These are phyloP conservation scores for Mycena epipterygia DNA, from an alignment of 768 basidiomycete species.

Conservation along the genomic window DNA sequence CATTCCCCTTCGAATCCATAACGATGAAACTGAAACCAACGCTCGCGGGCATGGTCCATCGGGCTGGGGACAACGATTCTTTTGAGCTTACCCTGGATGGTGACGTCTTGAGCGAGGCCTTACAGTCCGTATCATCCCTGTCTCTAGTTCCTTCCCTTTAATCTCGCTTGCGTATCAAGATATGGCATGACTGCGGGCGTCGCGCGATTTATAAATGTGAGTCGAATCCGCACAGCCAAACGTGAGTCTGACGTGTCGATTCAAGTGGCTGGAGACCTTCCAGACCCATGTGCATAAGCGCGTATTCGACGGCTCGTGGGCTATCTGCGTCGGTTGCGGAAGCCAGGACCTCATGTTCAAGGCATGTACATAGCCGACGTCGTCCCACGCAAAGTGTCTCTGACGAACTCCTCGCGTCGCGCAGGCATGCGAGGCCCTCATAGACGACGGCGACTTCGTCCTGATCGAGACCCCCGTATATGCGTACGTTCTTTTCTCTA, in stretches of 20 bases:
- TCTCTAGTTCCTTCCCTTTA: background rate
- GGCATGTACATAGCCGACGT: conserved; percentile 28
- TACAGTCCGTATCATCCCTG: conserved; percentile 47
- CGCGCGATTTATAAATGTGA: conserved; percentile 39
- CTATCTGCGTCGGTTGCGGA: conserved; percentile 57
- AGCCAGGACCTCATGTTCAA: conserved; percentile 64
- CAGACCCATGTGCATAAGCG: conserved; percentile 55
- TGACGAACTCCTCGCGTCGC: background rate
- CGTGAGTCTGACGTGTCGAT: conserved; percentile 42
- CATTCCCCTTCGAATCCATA: conserved; percentile 52
- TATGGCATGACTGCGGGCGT: conserved; percentile 57
- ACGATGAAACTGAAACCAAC: conserved; percentile 56
- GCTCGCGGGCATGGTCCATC: conserved; percentile 35
- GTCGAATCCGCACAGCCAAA: background rate
- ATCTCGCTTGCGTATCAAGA: background rate
- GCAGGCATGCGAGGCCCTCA: conserved; percentile 51
- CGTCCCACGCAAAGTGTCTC: background rate
- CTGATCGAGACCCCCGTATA: conserved; percentile 61
- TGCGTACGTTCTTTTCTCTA: conserved; percentile 20
- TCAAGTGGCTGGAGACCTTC: conserved; percentile 50
- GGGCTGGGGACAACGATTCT: conserved; percentile 23
- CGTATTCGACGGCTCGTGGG: conserved; percentile 49
- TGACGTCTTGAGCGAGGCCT: conserved; percentile 51
- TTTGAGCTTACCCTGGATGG: conserved; percentile 48
- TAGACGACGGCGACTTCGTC: conserved; percentile 61